These are phyloP conservation scores for Coprinopsis marcescibilis DNA, from an alignment of 768 basidiomycete species.

Conservation along the genomic window DNA sequence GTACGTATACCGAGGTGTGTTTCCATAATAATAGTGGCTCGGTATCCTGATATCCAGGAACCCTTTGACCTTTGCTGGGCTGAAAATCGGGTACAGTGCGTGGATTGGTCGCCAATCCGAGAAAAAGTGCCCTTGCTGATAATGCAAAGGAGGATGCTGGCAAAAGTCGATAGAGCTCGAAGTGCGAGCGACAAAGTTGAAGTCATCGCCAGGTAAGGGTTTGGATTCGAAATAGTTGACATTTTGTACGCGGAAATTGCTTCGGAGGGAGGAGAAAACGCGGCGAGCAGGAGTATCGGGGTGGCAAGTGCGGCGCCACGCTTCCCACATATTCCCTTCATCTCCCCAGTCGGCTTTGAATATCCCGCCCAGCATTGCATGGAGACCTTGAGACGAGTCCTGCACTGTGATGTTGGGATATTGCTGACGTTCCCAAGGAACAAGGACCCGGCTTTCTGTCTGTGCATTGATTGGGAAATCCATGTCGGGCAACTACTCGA, in stretches of 20 bases:
- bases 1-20: constrained; percentile 70
- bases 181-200: constrained; percentile 50
- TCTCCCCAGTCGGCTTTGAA: constrained; percentile 77
- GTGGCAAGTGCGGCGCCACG: constrained; percentile 76
- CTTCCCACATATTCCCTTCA: constrained; percentile 79
- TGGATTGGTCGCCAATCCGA: constrained; percentile 84
- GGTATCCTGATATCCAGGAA: constrained; percentile 84
- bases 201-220: constrained; percentile 37
- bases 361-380: constrained; percentile 41
- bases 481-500: constrained; percentile 72
- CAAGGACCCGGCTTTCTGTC: constrained; percentile 81
- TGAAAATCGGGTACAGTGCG: constrained; percentile 78
- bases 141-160: constrained; percentile 65
- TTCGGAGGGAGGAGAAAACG: constrained; percentile 56
- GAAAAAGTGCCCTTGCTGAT: constrained; percentile 86
- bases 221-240: constrained; percentile 18
- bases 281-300: constrained; percentile 68
- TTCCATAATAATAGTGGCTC: constrained; percentile 84
- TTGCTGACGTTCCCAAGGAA: constrained; percentile 73
- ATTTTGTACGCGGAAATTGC: constrained; percentile 33
- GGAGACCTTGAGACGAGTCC: constrained; percentile 30
- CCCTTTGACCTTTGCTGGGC: constrained; percentile 73
- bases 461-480: constrained; percentile 83
- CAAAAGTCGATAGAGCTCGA: constrained; percentile 65
- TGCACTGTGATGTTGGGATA: constrained; percentile 56